phyloP scores from a whole-genome alignment of 2,329 filamentous ascomycete genomes.

The Neonectria punicea region DNA sequence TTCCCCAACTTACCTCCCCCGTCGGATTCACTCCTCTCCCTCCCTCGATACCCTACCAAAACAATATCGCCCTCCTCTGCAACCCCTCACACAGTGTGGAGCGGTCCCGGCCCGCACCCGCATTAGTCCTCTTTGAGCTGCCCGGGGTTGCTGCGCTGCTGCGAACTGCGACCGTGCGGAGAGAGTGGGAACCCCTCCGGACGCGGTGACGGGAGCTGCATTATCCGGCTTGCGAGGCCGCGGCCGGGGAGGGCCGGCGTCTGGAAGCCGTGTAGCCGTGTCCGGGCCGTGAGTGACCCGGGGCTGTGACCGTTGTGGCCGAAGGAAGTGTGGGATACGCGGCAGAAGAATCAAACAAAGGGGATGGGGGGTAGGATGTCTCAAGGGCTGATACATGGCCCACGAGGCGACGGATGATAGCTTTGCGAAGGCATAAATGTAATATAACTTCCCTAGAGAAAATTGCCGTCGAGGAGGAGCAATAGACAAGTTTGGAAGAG shows the following conservation, averaged over 20 bases:
- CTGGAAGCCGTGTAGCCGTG: background rate
- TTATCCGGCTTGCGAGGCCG: background rate
- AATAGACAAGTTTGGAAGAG: background rate
- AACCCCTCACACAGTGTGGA: constrained; percentile 15
- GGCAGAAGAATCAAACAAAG: constrained; percentile 20
- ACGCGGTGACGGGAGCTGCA: background rate
- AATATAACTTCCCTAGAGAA: background rate
- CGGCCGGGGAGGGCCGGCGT: background rate
- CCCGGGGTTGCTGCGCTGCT: background rate
- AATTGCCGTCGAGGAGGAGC: background rate
- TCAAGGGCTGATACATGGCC: background rate
- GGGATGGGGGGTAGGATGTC: background rate
- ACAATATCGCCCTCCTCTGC: background rate
- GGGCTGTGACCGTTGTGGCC: background rate
- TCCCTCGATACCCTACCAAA: background rate
- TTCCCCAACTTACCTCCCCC: background rate
- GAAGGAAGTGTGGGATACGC: background rate
- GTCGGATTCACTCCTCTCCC: background rate
- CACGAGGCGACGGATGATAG: background rate
- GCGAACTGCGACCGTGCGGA: constrained; percentile 14
- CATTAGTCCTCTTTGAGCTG: constrained; percentile 25
- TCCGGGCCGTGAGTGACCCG: background rate
- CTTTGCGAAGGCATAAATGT: no score
- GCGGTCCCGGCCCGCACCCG: constrained; percentile 18
- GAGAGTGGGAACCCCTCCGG: constrained; percentile 1